These are phyloP conservation scores for Geranium brycei DNA, from an alignment of 345 rosid species.

Conservation along the genomic window DNA sequence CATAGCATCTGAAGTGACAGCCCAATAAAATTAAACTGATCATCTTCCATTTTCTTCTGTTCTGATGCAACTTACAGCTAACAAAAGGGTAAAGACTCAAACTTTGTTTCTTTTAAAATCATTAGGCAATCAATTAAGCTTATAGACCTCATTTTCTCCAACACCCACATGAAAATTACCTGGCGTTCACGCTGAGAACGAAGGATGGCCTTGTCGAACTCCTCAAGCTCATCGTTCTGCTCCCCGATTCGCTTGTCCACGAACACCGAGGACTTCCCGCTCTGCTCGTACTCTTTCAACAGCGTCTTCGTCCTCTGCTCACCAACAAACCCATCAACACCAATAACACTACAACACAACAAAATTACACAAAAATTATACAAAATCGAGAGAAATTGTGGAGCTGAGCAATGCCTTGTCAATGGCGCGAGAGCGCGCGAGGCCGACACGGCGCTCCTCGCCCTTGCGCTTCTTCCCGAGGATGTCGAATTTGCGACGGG, in stretches of 20 bases:
- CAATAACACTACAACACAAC: not conserved
- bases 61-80: too few relatives aligned
- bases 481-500: conserved; percentile 73
- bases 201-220: conserved; percentile 70
- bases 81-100: too few relatives aligned
- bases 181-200: conserved; percentile 75
- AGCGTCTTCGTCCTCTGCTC: conserved; percentile 69
- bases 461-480: conserved; percentile 89
- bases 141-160: too few relatives aligned
- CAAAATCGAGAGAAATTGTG: not conserved
- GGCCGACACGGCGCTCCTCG: conserved; percentile 64
- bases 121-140: too few relatives aligned
- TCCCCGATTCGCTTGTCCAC: conserved; percentile 85
- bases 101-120: too few relatives aligned
- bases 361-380: not conserved
- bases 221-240: conserved; percentile 48
- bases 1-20: too few relatives aligned
- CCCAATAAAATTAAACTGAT: too few relatives aligned
- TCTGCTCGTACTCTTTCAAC: conserved; percentile 71
- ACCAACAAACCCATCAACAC: conserved; percentile 4
- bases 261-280: conserved; percentile 54
- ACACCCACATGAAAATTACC: conserved; percentile 21
- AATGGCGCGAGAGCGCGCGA: conserved; percentile 50
- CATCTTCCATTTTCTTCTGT: too few relatives aligned
- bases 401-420: conserved; percentile 31